Evolutionary conservation across 495 filamentous ascomycete genomes (phyloP).

Genomic region (Thermochaetoides thermophila): DNA sequence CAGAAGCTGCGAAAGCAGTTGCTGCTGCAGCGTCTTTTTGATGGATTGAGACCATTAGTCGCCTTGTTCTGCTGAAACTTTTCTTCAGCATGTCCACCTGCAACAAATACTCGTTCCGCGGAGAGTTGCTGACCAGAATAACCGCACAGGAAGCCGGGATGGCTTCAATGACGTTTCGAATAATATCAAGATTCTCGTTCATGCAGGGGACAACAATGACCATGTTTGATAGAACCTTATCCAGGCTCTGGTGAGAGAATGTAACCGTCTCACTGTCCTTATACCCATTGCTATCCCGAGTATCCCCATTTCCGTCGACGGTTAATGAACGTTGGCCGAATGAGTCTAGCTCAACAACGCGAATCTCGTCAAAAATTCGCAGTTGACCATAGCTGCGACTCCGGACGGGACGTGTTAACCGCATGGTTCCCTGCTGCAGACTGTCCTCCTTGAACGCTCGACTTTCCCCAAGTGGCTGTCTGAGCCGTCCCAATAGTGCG

Average conservation of each 20-base stretch:
- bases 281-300: no score
- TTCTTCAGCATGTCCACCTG: constrained; percentile 7
- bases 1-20: constrained; percentile 6
- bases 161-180: constrained; percentile 10
- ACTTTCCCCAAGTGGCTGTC: no score
- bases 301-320: no score
- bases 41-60: constrained; percentile 13
- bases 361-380: not conserved
- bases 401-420: not conserved
- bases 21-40: constrained; percentile 15
- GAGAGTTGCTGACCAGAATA: constrained; percentile 17
- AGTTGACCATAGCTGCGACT: not conserved
- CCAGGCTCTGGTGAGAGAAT: not conserved
- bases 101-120: constrained; percentile 5
- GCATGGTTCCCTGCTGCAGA: no score
- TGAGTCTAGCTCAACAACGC: not conserved
- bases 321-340: no score
- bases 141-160: constrained; percentile 13
- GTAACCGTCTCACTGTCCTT: not conserved
- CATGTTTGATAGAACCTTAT: constrained; percentile 6
- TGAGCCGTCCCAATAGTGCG: no score
- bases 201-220: constrained; percentile 19
- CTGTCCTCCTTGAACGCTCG: no score
- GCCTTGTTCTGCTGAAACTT: constrained; percentile 2
- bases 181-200: constrained; percentile 8